Percentiles rank a stretch among this genome's conserved stretches.
These are phyloP conservation scores for Fusarium sp. DNA, from an alignment of 2,329 filamentous ascomycete genomes.

Conservation along the genomic window DNA sequence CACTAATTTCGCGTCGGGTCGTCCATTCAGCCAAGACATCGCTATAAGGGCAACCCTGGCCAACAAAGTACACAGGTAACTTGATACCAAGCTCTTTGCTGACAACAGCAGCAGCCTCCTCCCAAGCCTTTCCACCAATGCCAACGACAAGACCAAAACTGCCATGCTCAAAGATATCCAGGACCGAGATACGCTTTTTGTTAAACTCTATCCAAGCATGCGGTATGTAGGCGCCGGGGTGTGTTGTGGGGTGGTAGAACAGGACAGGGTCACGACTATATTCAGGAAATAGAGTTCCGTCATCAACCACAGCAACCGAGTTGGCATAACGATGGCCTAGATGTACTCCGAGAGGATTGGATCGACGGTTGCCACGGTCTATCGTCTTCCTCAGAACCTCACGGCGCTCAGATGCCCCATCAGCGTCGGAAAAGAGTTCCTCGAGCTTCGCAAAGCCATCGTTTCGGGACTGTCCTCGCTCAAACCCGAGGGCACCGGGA, in stretches of 20 bases:
- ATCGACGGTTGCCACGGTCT: slow-evolving; percentile 11
- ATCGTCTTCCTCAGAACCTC: neutral
- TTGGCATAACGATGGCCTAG: slow-evolving; percentile 19
- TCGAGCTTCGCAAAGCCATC: slow-evolving; percentile 19
- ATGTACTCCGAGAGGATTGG: slow-evolving; percentile 22
- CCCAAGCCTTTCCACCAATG: slow-evolving; percentile 67
- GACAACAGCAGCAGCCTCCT: slow-evolving; percentile 57
- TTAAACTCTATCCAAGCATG: slow-evolving; percentile 70
- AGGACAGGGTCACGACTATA: slow-evolving; percentile 53
- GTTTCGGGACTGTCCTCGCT: slow-evolving; percentile 21
- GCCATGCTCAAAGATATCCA: slow-evolving; percentile 69
- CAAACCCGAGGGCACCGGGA: slow-evolving; percentile 59
- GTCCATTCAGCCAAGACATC: slow-evolving; percentile 72
- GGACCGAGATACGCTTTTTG: slow-evolving; percentile 61
- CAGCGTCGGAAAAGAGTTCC: slow-evolving; percentile 22
- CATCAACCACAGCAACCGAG: slow-evolving; percentile 48
- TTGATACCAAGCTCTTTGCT: slow-evolving; percentile 55
- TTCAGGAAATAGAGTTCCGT: slow-evolving; percentile 40
- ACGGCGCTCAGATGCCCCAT: slow-evolving; percentile 21
- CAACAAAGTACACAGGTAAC: slow-evolving; percentile 63
- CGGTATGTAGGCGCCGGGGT: slow-evolving; percentile 68
- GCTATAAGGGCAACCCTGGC: slow-evolving; percentile 67
- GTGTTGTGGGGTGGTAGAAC: slow-evolving; percentile 61
- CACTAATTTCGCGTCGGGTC: slow-evolving; percentile 62
- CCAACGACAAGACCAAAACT: slow-evolving; percentile 63